A percentile compares a stretch with the other conserved stretches of the same genome.
These are phyloP conservation scores for Ogataea angusta DNA, from an alignment of 805 yeast genomes.

Conservation along the genomic window DNA sequence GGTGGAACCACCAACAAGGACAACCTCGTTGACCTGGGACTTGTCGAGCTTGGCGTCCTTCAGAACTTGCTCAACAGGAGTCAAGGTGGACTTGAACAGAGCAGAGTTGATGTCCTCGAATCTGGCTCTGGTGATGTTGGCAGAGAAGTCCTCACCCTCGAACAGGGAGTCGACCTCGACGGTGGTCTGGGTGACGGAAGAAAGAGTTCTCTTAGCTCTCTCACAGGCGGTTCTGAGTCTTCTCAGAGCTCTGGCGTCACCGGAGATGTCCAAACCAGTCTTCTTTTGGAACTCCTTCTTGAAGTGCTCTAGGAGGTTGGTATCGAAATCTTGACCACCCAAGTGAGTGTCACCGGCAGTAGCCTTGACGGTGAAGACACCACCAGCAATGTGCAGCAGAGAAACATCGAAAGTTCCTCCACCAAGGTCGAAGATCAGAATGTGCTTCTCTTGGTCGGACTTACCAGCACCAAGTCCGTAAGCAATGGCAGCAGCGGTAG, in stretches of 20 bases:
- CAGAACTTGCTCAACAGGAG: constrained; percentile 93
- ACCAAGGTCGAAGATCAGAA: constrained; percentile 71
- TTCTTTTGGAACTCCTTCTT: constrained; percentile 96
- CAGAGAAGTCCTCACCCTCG: constrained; percentile 96
- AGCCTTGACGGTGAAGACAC: constrained; percentile 77
- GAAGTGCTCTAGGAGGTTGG: constrained; percentile 80
- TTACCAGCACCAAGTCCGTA: constrained; percentile 62
- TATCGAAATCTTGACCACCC: constrained; percentile 86
- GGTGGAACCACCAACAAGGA: constrained; percentile 97
- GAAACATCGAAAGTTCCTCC: constrained; percentile 87
- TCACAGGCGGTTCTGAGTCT: constrained; percentile 99
- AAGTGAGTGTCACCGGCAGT: constrained; percentile 83
- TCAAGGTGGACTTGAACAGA: constrained; percentile 88
- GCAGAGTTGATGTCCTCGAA: constrained; percentile 95
- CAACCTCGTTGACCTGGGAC: constrained; percentile 87
- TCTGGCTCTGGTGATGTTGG: constrained; percentile 95
- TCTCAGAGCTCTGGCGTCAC: constrained; percentile 96
- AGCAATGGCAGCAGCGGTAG: constrained; percentile 84
- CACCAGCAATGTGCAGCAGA: constrained; percentile 71
- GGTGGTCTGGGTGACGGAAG: constrained; percentile 93
- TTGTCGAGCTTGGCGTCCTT: constrained; percentile 86
- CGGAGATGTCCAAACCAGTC: constrained; percentile 89
- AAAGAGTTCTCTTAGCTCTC: constrained; percentile 98
- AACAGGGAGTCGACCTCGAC: constrained; percentile 91
- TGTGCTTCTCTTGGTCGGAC: constrained; percentile 57